These are phyloP conservation scores for Carex scoparia DNA, from an alignment of 176 grass and related monocot genomes.

Conservation along the genomic window DNA sequence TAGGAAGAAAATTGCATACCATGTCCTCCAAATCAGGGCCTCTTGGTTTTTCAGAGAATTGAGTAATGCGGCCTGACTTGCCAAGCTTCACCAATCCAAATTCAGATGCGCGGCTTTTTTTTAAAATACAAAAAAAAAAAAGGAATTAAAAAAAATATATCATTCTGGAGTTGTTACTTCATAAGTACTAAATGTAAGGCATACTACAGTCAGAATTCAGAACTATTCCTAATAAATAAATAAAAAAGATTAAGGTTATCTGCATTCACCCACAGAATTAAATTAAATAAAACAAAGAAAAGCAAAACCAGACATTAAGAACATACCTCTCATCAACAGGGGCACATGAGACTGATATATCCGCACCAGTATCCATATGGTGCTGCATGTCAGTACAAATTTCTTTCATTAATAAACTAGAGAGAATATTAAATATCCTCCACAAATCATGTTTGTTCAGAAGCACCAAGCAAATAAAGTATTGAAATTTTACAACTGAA, in stretches of 20 bases:
- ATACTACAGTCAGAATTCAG: not conserved
- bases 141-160: slow-evolving; percentile 18
- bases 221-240: not conserved
- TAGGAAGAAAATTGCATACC: slow-evolving; percentile 34
- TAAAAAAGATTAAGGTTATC: not conserved
- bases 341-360: slow-evolving; percentile 59
- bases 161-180: not conserved
- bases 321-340: slow-evolving; percentile 51
- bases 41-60: slow-evolving; percentile 61
- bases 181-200: not conserved
- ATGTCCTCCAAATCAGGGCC: slow-evolving; percentile 56
- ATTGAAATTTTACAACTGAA: not conserved
- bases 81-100: slow-evolving; percentile 65
- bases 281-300: slow-evolving; percentile 10
- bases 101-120: slow-evolving; percentile 64
- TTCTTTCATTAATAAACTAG: slow-evolving; percentile 6
- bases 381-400: slow-evolving; percentile 33
- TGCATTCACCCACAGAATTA: not conserved
- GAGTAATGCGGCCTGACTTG: slow-evolving; percentile 47
- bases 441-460: no score
- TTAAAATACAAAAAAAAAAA: slow-evolving; percentile 28
- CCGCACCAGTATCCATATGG: slow-evolving; percentile 65
- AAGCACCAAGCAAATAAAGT: not conserved
- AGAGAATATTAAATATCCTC: not conserved
- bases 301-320: not conserved